Evolutionary conservation across 495 filamentous ascomycete genomes (phyloP).

Genomic region (Poronia punctata): DNA sequence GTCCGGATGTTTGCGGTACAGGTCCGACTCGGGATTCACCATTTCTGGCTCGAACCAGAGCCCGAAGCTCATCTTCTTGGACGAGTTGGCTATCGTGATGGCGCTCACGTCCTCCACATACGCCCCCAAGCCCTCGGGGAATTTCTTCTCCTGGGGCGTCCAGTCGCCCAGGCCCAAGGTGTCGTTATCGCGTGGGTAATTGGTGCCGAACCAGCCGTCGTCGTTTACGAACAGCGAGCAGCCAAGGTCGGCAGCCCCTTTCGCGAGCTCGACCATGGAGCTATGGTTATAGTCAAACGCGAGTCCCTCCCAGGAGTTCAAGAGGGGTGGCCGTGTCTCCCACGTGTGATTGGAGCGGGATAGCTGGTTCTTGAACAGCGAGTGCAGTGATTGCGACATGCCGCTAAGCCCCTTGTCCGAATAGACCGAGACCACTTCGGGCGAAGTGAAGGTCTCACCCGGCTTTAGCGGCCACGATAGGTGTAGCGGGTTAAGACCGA

Average conservation of each 20-base stretch:
- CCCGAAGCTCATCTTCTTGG: slow-evolving; percentile 41
- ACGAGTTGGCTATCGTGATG: slow-evolving; percentile 35
- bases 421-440: slow-evolving; percentile 48
- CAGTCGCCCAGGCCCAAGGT: slow-evolving; percentile 48
- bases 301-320: slow-evolving; percentile 55
- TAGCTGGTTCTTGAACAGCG: slow-evolving; percentile 48
- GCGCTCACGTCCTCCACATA: slow-evolving; percentile 38
- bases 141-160: slow-evolving; percentile 43
- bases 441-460: slow-evolving; percentile 43
- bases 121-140: slow-evolving; percentile 43
- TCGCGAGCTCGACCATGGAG: slow-evolving; percentile 39
- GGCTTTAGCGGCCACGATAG: slow-evolving; percentile 40
- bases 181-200: slow-evolving; percentile 45
- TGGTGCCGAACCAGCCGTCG: slow-evolving; percentile 52
- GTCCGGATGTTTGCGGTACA: slow-evolving; percentile 48
- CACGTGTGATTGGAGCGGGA: slow-evolving; percentile 46
- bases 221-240: slow-evolving; percentile 49
- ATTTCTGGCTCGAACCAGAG: slow-evolving; percentile 55
- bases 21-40: slow-evolving; percentile 48
- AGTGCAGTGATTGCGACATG: slow-evolving; percentile 48
- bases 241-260: slow-evolving; percentile 45
- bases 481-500: slow-evolving; percentile 46
- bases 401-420: slow-evolving; percentile 46
- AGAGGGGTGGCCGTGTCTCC: slow-evolving; percentile 39
- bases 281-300: slow-evolving; percentile 42